These are phyloP conservation scores for Teunomyces cretensis DNA, from an alignment of 805 yeast species.

Conservation along the genomic window DNA sequence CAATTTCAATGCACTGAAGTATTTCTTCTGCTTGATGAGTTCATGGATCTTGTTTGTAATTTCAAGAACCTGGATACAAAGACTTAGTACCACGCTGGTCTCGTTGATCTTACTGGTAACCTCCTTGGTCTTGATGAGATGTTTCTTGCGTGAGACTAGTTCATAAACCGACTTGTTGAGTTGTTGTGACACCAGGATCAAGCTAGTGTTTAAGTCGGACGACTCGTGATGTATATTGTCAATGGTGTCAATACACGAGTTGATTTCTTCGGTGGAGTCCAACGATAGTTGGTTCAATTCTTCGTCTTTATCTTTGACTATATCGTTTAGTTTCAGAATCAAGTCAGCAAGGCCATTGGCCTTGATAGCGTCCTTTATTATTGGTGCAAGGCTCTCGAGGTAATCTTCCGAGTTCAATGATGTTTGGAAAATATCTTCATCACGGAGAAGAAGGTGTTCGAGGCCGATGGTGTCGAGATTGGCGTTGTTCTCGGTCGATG, in stretches of 20 bases:
- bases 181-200: slow-evolving; percentile 54
- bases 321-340: slow-evolving; percentile 52
- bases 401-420: slow-evolving; percentile 64
- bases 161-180: slow-evolving; percentile 66
- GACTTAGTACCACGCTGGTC: slow-evolving; percentile 64
- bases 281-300: slow-evolving; percentile 65
- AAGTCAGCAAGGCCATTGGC: slow-evolving; percentile 56
- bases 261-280: slow-evolving; percentile 55
- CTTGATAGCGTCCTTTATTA: slow-evolving; percentile 61
- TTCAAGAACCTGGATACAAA: slow-evolving; percentile 80
- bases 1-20: slow-evolving; percentile 83
- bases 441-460: slow-evolving; percentile 38
- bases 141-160: slow-evolving; percentile 61
- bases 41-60: slow-evolving; percentile 84
- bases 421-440: slow-evolving; percentile 43
- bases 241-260: slow-evolving; percentile 60
- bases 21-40: slow-evolving; percentile 68
- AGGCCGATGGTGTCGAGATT: slow-evolving; percentile 25
- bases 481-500: slow-evolving; percentile 1
- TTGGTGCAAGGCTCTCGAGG: slow-evolving; percentile 76
- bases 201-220: slow-evolving; percentile 51
- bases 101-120: slow-evolving; percentile 67
- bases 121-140: slow-evolving; percentile 59
- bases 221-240: slow-evolving; percentile 60
- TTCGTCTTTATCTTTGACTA: slow-evolving; percentile 58